Conservation (phyloP, 768 basidiomycete species). For the Collybiopsis luxurians region DNA sequence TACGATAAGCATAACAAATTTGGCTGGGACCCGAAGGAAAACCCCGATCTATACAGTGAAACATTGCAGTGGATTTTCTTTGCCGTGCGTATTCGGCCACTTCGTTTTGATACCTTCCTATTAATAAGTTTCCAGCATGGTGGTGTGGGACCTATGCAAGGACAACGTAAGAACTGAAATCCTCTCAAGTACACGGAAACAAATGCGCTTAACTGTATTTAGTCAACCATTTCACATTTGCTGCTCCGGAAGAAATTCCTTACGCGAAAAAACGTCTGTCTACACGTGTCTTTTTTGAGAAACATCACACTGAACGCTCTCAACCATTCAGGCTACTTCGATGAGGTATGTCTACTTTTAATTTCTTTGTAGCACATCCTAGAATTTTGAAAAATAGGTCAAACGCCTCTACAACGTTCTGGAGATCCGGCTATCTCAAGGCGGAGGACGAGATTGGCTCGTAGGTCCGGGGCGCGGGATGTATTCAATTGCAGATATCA, state of each 20-base stretch:
- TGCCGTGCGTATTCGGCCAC: constrained; percentile 38
- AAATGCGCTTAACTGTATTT: background rate
- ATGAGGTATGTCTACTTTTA: too few species aligned
- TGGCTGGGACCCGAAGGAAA: constrained; percentile 50
- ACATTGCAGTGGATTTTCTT: constrained; percentile 89
- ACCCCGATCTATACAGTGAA: constrained; percentile 64
- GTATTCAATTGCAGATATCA: constrained; percentile 71
- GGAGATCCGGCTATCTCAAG: constrained; percentile 63
- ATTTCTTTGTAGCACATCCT: constrained; percentile 14
- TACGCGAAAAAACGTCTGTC: constrained; percentile 63
- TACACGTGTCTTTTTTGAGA: background rate
- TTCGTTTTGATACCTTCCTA: background rate
- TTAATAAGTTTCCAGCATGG: background rate
- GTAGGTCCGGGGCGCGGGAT: constrained; percentile 72
- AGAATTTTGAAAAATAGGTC: constrained; percentile 79
- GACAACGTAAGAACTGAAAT: constrained; percentile 39
- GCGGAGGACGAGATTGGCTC: constrained; percentile 76
- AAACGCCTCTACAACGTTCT: constrained; percentile 82
- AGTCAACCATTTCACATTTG: constrained; percentile 71
- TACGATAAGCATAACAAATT: constrained; percentile 79
- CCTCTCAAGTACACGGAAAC: background rate
- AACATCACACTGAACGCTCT: too few species aligned
- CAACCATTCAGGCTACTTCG: too few species aligned
- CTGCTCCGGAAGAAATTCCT: constrained; percentile 63
- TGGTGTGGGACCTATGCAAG: constrained; percentile 81